Base-by-base conservation (phyloP, 1,284 basidiomycete genomes). In the Leccinum fuscescens region DNA sequence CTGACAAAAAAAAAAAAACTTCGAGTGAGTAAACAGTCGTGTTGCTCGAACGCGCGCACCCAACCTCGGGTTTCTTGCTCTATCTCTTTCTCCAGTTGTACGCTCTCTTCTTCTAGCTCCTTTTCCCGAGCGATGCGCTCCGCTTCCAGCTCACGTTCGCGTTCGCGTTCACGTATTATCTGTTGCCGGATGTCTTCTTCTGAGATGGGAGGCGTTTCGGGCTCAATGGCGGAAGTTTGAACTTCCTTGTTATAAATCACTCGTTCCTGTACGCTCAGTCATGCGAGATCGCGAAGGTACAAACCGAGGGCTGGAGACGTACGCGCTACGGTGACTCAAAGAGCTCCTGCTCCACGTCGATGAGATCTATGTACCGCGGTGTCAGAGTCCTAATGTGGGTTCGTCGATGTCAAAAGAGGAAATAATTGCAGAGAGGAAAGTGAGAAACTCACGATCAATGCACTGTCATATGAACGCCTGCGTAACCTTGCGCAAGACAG, bases 181-280 rank as follows among this genome's bases (percentile, higher is more conserved):
- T 88, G 85, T 65, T 87, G 84, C 58, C 88, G 82, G 59, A 90
- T 81, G 62, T 94, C 90, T 27, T 89, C 87, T 70, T 93, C 92
- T 4, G 84, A 76, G 66, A 84, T 67, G 61, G 73, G 62, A 49
- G 80, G 67, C 31, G 80, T 73, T 66, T 76, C 83, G 33, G 77
- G 79, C 60, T 88, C 86, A 3, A 86, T 69, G n/a, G 84, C 20
- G 20, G 20, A 20, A 20, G 20, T 80, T 74, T 98, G 96, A 2
- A 96, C 90, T 66, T 94, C 90, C 75, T 96, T 97, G 66, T 95
- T 96, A 71, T 97, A 98, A 55, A 92, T 89, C 20, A 96, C 89
- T n/a, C 88, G 85, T 74, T 93, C 90, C 88, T 92, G 35, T 55
- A 57, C 52, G 11, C 46, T 22, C 59, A n/a, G 12, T 33, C 58